Percentiles rank a stretch among this genome's conserved stretches.
These are phyloP conservation scores for Pseudogymnoascus sp. DNA, from an alignment of 2,329 filamentous ascomycete genomes.

Conservation along the genomic window DNA sequence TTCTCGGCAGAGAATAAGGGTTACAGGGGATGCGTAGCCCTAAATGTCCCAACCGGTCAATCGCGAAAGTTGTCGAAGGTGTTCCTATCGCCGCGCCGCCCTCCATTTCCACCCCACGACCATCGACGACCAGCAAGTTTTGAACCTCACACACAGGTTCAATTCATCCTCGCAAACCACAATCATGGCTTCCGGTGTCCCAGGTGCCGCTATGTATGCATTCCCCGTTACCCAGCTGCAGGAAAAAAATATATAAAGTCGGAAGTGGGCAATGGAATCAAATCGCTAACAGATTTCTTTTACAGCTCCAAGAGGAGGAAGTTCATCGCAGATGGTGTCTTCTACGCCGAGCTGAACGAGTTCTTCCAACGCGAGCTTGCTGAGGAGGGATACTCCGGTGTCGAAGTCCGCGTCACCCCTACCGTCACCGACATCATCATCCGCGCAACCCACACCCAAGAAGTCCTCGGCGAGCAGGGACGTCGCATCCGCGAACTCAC, in stretches of 20 bases:
- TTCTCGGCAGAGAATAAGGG: conserved; percentile 9
- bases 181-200: conserved; percentile 33
- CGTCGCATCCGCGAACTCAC: conserved; percentile 99
- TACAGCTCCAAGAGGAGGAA: conserved; percentile 83
- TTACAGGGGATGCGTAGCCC: conserved; percentile 9
- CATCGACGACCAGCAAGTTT: conserved; percentile 24
- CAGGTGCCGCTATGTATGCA: conserved; percentile 32
- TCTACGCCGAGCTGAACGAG: conserved; percentile 99
- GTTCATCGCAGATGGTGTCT: conserved; percentile 97
- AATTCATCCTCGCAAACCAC: conserved; percentile 21
- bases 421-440: conserved; percentile 99
- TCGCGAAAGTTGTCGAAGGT: conserved; percentile 1
- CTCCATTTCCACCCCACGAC: conserved; percentile 17
- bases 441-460: conserved; percentile 99
- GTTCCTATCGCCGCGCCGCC: conserved; percentile 3
- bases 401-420: conserved; percentile 98
- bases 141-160: conserved; percentile 24
- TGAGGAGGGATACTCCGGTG: conserved; percentile 99
- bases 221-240: conserved; percentile 1
- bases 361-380: conserved; percentile 99
- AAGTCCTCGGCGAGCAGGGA: conserved; percentile 99
- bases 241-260: neutral
- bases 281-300: conserved; percentile 16
- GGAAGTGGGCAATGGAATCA: neutral
- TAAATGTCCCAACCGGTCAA: conserved; percentile 2